Evolutionary conservation across 352 stramenopile genomes (phyloP), one percentile per base, ranked within the genome.

Genomic region (Pythium myriotylum): DNA sequence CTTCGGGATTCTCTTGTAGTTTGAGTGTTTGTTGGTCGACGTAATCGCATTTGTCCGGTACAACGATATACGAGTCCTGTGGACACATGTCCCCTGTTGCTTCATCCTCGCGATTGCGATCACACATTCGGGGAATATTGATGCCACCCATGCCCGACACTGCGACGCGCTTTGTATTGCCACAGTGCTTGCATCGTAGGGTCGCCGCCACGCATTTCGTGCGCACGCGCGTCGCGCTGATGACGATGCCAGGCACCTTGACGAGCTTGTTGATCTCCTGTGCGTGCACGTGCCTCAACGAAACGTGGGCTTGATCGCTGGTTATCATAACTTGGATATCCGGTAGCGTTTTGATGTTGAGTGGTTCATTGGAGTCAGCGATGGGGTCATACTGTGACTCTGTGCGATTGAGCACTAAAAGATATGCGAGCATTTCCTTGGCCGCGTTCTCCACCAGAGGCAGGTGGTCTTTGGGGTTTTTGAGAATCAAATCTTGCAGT

Each of bases 21-120:
- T 99, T 99, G 26, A 99, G 76, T n/a, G 95, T 98, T 81, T 99
- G 97, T 63, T 98, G 94, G 75, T 99, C 97, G 0, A 99, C 91
- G 70, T 99, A 99, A 9, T 92, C 78, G 42, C 84, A 83, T 50
- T 97, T 81, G 68, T 99, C 97, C 0, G 97, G 93, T 22, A 99
- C 61, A 3, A 99, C 89, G 4, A 93, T 76, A 72, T 98, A 99
- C 23, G 95, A 97, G 57, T 97, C 89, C 48, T 87, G 81, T 1
- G 86, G 83, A 65, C 89, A 96, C 14, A 67, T 29, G 17, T 92
- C 81, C 20, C 81, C 74, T 4, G 49, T 61, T 10, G 68, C 58
- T 9, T 86, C 74, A 17, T 88, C 76, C 19, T 86, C 73, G 23
- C 72, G 62, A 48, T 86, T 91, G 26, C 79, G 81, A 62, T 97